Conservation (phyloP, 176 grass and related monocot genomes). For the Bonia amplexicaulis region DNA sequence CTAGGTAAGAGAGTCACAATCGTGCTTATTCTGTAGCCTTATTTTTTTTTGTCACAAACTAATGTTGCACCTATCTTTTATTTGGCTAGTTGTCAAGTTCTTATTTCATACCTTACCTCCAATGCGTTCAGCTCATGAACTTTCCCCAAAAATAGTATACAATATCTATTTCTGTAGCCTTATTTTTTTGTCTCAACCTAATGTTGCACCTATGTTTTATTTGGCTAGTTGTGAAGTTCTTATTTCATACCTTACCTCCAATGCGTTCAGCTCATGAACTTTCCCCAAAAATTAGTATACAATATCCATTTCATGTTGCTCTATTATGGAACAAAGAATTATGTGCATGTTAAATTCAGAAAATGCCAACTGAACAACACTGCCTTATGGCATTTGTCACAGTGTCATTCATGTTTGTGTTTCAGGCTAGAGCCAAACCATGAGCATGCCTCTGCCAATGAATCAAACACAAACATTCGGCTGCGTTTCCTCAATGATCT, state of each 20-base stretch:
- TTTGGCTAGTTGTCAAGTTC: background rate
- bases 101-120: background rate
- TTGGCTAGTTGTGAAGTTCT: background rate
- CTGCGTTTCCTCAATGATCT: conserved; percentile 13
- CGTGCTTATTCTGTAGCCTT: background rate
- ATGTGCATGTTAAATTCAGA: background rate
- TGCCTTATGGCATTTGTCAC: background rate
- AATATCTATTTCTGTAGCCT: background rate
- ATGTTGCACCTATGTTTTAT: background rate
- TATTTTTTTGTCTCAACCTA: background rate
- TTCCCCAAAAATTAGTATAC: background rate
- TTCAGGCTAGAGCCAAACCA: background rate
- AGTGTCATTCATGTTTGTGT: background rate
- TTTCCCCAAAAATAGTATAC: background rate
- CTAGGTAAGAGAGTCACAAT: background rate
- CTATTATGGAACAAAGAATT: background rate
- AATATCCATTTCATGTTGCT: background rate
- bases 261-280: background rate
- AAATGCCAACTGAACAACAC: background rate
- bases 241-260: background rate
- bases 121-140: background rate
- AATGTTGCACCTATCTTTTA: background rate
- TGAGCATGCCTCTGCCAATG: background rate
- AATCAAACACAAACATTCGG: background rate
- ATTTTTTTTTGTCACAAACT: background rate